A percentile compares a stretch with the other conserved stretches of the same genome.
Evolutionary conservation across 2,329 filamentous ascomycete genomes (phyloP).

Genomic region (Hypoxylon sp.): DNA sequence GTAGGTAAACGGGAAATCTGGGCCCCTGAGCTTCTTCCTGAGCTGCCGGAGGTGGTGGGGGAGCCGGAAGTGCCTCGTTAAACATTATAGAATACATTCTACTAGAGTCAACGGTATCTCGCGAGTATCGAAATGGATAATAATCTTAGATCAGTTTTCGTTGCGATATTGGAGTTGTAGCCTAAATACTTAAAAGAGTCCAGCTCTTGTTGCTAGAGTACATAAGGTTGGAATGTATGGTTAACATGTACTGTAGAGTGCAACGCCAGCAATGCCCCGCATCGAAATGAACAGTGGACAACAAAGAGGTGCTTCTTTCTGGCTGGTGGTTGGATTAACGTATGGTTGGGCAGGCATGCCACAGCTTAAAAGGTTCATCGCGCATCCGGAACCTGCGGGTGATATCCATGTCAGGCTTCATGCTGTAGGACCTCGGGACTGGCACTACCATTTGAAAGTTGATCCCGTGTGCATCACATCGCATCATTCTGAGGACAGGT

Average conservation of each 20-base stretch:
- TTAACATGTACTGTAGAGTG: constrained; percentile 1
- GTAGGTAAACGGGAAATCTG: constrained; percentile 66
- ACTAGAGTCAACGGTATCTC: neutral
- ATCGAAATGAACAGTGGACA: constrained; percentile 36
- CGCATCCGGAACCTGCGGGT: constrained; percentile 40
- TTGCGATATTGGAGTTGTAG: constrained; percentile 3
- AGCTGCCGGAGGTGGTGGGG: constrained; percentile 30
- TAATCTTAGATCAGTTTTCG: neutral
- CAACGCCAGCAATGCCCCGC: constrained; percentile 29
- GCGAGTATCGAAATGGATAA: constrained; percentile 2
- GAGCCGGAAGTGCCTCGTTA: constrained; percentile 45
- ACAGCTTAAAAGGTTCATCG: constrained; percentile 23
- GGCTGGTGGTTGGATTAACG: constrained; percentile 17
- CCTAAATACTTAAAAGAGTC: constrained; percentile 24
- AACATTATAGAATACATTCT: constrained; percentile 52
- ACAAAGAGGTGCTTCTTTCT: constrained; percentile 23
- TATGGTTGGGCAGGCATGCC: constrained; percentile 38
- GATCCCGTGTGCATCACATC: constrained; percentile 45
- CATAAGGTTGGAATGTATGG: constrained; percentile 4
- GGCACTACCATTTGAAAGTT: constrained; percentile 38
- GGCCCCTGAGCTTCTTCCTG: constrained; percentile 50
- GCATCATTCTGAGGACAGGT: constrained; percentile 36
- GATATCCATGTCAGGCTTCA: constrained; percentile 38
- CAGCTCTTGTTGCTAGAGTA: constrained; percentile 20
- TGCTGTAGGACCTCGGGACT: constrained; percentile 15